These are phyloP conservation scores for Rhizoctonia solani DNA, from an alignment of 1,284 basidiomycete genomes.

Conservation along the genomic window DNA sequence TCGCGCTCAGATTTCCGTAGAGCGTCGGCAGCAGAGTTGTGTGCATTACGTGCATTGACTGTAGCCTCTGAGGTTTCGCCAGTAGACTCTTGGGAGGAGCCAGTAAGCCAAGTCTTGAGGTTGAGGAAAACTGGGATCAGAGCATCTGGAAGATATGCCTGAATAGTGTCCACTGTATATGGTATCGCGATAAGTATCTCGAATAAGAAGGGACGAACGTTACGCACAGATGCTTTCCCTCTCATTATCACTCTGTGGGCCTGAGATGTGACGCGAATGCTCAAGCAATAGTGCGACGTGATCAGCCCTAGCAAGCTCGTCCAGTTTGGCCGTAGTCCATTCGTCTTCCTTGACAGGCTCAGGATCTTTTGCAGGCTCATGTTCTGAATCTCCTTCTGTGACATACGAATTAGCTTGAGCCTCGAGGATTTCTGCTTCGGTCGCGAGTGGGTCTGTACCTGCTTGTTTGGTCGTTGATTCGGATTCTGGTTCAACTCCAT, in stretches of 20 bases:
- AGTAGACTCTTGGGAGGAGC: neutral
- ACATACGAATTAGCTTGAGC: slow-evolving; percentile 36
- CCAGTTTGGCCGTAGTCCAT: slow-evolving; percentile 58
- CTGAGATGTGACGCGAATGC: slow-evolving; percentile 65
- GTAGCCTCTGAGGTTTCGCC: slow-evolving; percentile 25
- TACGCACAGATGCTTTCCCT: slow-evolving; percentile 57
- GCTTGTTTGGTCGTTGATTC: slow-evolving; percentile 21
- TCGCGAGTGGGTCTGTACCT: slow-evolving; percentile 34
- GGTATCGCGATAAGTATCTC: slow-evolving; percentile 16
- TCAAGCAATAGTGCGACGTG: slow-evolving; percentile 73
- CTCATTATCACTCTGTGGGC: slow-evolving; percentile 45
- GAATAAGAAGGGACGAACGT: neutral
- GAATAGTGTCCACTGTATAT: slow-evolving; percentile 75
- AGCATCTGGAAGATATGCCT: slow-evolving; percentile 86
- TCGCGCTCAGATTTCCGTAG: slow-evolving; percentile 62
- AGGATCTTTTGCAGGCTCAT: slow-evolving; percentile 54
- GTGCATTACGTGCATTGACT: slow-evolving; percentile 61
- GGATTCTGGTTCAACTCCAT: slow-evolving; percentile 52
- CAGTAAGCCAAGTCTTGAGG: slow-evolving; percentile 63
- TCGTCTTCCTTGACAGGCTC: slow-evolving; percentile 46
- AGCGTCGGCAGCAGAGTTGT: slow-evolving; percentile 47
- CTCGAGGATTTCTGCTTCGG: slow-evolving; percentile 47
- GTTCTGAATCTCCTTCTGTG: slow-evolving; percentile 46
- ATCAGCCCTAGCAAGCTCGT: slow-evolving; percentile 69
- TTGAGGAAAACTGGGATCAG: slow-evolving; percentile 76